phyloP scores from a whole-genome alignment of 805 yeast genomes.

The Metschnikowia orientalis region DNA sequence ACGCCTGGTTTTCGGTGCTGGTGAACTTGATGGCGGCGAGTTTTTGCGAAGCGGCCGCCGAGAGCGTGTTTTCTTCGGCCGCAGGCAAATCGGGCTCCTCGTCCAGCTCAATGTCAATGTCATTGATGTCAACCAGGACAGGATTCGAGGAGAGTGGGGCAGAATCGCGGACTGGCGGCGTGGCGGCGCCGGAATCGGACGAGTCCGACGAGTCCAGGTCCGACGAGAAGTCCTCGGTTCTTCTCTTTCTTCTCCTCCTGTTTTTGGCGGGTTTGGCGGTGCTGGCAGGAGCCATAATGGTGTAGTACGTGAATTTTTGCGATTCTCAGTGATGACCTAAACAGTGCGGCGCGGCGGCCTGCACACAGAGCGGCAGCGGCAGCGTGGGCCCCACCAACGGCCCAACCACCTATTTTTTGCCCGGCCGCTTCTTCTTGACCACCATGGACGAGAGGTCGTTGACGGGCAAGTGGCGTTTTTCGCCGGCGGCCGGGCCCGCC shows the following conservation, averaged over 20 bases:
- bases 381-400: too few relatives aligned
- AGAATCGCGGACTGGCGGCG: not conserved
- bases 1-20: conserved; percentile 15
- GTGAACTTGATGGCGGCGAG: conserved; percentile 26
- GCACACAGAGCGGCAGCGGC: too few relatives aligned
- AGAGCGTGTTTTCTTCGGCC: conserved; percentile 11
- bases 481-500: conserved; percentile 1
- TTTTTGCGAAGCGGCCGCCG: conserved; percentile 17
- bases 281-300: conserved; percentile 11
- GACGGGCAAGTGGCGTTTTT: conserved; percentile 25
- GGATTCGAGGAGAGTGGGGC: conserved; percentile 5
- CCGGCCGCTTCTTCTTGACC: conserved; percentile 40
- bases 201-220: conserved; percentile 39
- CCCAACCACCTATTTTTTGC: conserved; percentile 3
- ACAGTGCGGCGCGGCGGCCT: too few relatives aligned
- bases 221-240: conserved; percentile 71
- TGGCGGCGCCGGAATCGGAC: conserved; percentile 25
- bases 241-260: conserved; percentile 72
- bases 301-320: not conserved
- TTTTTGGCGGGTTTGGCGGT: conserved; percentile 12
- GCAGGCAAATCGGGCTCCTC: conserved; percentile 9
- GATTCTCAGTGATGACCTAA: too few relatives aligned
- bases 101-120: conserved; percentile 30
- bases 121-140: conserved; percentile 28
- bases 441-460: conserved; percentile 64